These are phyloP conservation scores for Ophiostoma sp. DNA, from an alignment of 2,329 filamentous ascomycete genomes.

Conservation along the genomic window DNA sequence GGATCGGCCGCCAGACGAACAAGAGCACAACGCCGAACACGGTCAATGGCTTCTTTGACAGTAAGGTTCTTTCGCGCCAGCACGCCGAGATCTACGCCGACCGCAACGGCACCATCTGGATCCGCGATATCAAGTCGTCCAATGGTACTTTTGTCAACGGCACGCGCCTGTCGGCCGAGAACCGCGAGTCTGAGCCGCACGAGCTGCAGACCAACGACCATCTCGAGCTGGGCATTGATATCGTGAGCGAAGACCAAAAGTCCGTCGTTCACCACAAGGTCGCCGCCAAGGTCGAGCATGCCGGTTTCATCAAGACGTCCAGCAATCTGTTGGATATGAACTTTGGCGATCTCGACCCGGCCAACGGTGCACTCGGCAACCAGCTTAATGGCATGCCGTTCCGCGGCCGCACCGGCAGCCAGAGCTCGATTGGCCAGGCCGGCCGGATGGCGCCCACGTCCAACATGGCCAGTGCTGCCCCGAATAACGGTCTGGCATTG, in stretches of 20 bases:
- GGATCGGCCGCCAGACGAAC: conserved; percentile 95
- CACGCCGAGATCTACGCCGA: conserved; percentile 96
- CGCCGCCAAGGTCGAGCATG: conserved; percentile 92
- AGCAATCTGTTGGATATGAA: conserved; percentile 84
- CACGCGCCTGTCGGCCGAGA: conserved; percentile 84
- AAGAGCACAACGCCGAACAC: conserved; percentile 91
- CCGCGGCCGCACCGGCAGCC: conserved; percentile 68
- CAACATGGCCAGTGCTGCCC: conserved; percentile 49
- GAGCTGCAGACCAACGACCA: conserved; percentile 90
- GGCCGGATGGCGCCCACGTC: conserved; percentile 59
- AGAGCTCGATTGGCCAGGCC: conserved; percentile 62
- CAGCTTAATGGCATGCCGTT: conserved; percentile 64
- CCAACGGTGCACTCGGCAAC: conserved; percentile 70
- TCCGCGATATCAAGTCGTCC: conserved; percentile 95
- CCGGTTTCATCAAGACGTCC: conserved; percentile 74
- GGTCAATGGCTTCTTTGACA: conserved; percentile 94
- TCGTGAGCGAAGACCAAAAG: conserved; percentile 97
- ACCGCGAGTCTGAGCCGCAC: conserved; percentile 92
- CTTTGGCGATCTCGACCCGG: conserved; percentile 86
- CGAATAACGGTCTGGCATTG: conserved; percentile 63
- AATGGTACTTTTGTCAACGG: conserved; percentile 99
- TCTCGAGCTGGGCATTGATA: conserved; percentile 94
- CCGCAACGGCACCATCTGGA: conserved; percentile 84
- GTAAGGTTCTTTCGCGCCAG: conserved; percentile 92
- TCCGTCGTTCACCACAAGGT: conserved; percentile 99